Conservation (phyloP, 2,329 filamentous ascomycete species). For the Apiospora kogelbergensis region DNA sequence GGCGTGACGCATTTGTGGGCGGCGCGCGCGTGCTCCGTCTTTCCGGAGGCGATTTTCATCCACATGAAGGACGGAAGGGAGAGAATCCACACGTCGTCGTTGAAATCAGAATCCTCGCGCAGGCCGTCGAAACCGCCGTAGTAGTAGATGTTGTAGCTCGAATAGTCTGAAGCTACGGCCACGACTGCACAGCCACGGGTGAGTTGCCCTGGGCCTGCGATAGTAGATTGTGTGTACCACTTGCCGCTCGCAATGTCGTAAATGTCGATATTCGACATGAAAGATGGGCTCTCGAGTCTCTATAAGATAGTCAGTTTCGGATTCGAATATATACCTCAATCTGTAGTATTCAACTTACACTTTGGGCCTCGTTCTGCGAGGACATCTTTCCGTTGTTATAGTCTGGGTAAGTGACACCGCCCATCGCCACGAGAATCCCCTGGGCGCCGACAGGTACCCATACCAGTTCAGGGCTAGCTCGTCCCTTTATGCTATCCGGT, state of each 20-base stretch:
- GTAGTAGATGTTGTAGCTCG: slow-evolving; percentile 81
- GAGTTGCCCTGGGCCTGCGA: slow-evolving; percentile 54
- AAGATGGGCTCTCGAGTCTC: slow-evolving; percentile 64
- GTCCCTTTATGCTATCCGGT: slow-evolving; percentile 41
- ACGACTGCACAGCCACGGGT: slow-evolving; percentile 73
- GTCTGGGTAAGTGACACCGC: slow-evolving; percentile 66
- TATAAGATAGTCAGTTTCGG: slow-evolving; percentile 30
- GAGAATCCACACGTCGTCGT: slow-evolving; percentile 77
- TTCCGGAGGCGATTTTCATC: slow-evolving; percentile 54
- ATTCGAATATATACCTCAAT: background rate
- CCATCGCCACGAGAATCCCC: slow-evolving; percentile 75
- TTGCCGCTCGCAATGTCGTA: slow-evolving; percentile 70
- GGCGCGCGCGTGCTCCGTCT: slow-evolving; percentile 55
- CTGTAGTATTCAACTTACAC: slow-evolving; percentile 34
- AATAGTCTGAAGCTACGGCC: slow-evolving; percentile 67
- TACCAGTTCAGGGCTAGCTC: slow-evolving; percentile 64
- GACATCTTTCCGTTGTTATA: slow-evolving; percentile 32
- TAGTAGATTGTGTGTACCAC: slow-evolving; percentile 71
- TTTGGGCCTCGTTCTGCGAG: slow-evolving; percentile 36
- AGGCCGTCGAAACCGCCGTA: slow-evolving; percentile 73
- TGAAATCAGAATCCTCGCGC: slow-evolving; percentile 36
- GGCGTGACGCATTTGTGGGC: slow-evolving; percentile 75
- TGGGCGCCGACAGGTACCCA: slow-evolving; percentile 77
- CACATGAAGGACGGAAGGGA: slow-evolving; percentile 80
- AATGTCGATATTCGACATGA: slow-evolving; percentile 71